A percentile compares a stretch with the other conserved stretches of the same genome.
Evolutionary conservation across 768 basidiomycete genomes (phyloP).

Genomic region (Mycena galericulata): DNA sequence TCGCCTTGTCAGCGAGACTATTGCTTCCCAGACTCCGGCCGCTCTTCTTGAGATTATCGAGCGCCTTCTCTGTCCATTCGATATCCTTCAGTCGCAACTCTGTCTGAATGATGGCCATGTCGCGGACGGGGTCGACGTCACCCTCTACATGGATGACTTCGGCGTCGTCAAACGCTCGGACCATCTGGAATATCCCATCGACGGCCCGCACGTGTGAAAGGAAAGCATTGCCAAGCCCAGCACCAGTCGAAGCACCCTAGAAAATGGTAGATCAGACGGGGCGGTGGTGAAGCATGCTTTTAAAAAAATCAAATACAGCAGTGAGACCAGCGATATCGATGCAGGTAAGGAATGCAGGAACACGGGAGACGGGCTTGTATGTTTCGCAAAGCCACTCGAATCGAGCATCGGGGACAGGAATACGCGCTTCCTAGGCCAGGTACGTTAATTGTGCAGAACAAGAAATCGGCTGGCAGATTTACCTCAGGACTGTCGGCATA

Average conservation of each 20-base stretch:
- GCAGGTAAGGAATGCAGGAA: constrained; percentile 96
- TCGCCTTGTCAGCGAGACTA: constrained; percentile 92
- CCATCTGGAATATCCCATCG: constrained; percentile 98
- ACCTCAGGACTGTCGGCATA: constrained; percentile 66
- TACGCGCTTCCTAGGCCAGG: constrained; percentile 78
- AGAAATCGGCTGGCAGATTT: constrained; percentile 5
- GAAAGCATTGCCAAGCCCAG: constrained; percentile 97
- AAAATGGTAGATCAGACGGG: constrained; percentile 15
- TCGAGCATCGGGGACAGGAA: constrained; percentile 93
- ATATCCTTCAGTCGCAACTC: constrained; percentile 97
- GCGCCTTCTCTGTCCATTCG: constrained; percentile 96
- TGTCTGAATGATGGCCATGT: constrained; percentile 97
- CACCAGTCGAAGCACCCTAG: constrained; percentile 96
- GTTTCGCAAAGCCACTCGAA: constrained; percentile 94
- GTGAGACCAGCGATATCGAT: constrained; percentile 99
- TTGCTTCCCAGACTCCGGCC: constrained; percentile 78
- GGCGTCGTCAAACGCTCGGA: constrained; percentile 98
- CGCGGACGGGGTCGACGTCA: constrained; percentile 93
- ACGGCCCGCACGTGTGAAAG: constrained; percentile 97
- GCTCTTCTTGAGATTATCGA: constrained; percentile 82
- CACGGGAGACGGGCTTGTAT: constrained; percentile 89
- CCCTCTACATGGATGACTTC: constrained; percentile 99
- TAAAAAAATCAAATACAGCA: constrained; percentile 66
- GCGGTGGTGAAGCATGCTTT: not conserved
- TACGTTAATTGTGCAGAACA: constrained; percentile 7